Evolutionary conservation across 306 rosid genomes (phyloP).

Genomic region (Amphicarpaea edgeworthii): DNA sequence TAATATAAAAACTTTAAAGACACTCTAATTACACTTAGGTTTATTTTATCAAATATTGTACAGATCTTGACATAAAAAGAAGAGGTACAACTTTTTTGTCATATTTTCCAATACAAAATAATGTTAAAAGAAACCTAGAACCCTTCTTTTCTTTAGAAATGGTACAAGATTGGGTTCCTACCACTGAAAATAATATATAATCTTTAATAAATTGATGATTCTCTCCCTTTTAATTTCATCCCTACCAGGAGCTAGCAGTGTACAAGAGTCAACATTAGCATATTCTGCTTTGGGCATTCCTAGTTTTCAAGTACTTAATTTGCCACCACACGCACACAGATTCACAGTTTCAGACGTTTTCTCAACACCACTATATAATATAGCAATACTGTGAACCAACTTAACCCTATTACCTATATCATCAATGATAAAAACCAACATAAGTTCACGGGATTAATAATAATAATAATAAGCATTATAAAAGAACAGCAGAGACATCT

Average conservation of each 20-base stretch:
- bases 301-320: constrained; percentile 65
- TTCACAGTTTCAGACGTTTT: constrained; percentile 54
- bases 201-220: constrained; percentile 51
- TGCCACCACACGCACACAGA: constrained; percentile 58
- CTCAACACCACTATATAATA: constrained; percentile 66
- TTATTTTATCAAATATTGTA: background rate
- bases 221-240: constrained; percentile 57
- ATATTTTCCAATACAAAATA: background rate
- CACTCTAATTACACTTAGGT: background rate
- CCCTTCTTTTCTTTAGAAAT: constrained; percentile 16
- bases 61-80: constrained; percentile 31
- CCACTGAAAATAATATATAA: constrained; percentile 72
- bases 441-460: background rate
- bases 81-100: background rate
- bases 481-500: background rate
- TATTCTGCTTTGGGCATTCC: constrained; percentile 15
- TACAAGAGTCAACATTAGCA: constrained; percentile 44
- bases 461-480: background rate
- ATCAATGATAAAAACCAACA: background rate
- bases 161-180: constrained; percentile 45
- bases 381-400: constrained; percentile 73
- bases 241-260: constrained; percentile 44
- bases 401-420: too few species aligned
- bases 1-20: background rate
- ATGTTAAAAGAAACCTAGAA: constrained; percentile 10